Base-by-base conservation (phyloP, 2,329 filamentous ascomycete genomes). In the Lachnellula subtilissima region DNA sequence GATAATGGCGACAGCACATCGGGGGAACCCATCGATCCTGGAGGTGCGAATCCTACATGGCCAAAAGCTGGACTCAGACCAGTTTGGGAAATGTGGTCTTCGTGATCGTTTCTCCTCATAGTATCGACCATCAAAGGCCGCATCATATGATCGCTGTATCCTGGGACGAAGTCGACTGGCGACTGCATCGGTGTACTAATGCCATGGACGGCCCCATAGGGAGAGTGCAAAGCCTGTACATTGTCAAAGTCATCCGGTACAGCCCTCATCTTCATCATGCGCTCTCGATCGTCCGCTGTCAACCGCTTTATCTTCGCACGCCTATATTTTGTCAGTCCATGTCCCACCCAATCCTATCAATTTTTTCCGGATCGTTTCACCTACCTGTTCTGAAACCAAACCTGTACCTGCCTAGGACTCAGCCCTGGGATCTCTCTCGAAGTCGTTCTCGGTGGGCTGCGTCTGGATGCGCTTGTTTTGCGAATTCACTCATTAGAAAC, bases 331-430 rank as follows among this genome's bases (percentile, higher is more conserved):
- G 45, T 63, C 49, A 65, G 55, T 48, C 15, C 3, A 17, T 32
- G 23, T 42, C 46, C 17, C 35, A 42, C 46, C 17, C 35, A 42
- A 11, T 8, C 25, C 36, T 22, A 19, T 28, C 36, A 37, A 45
- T 48, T 19, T 19, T 19, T 39, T 12, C 35, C 32, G 22, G 47
- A 43, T 28, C 17, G 23, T 39, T 48, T 59, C 52, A 68, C 80
- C 65, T 81, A 96, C 92, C 92, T 84, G 74, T 97, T 97, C 73
- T 97, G 92, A 74, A 97, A 97, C 93, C 92, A 97, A 50, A 97
- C 92, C 72, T 97, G 92, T 23, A 97, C 93, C 71, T 97, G 92
- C 59, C 92, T 84, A 39, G 92, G 90, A 66, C 89, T 96, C 49
- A 97, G 75, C 0, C 92, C 93, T 35, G 93, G 92, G 47, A 97